Evolutionary conservation across 2,329 filamentous ascomycete genomes (phyloP).

Genomic region (Botrytis porri): DNA sequence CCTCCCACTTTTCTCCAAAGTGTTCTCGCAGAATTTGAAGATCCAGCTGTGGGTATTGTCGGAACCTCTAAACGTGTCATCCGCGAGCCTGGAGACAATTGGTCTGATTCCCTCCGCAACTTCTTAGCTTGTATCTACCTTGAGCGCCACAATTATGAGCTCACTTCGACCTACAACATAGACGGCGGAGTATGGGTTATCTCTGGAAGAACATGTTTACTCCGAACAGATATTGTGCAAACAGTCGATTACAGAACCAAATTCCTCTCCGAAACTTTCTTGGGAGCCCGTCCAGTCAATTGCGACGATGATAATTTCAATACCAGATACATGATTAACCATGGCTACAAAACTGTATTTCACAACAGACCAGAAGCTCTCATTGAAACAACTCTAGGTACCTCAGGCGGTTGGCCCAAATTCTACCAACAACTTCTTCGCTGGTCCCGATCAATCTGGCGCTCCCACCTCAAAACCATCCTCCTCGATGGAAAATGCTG

Average conservation of each 20-base stretch:
- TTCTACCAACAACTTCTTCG: constrained; percentile 53
- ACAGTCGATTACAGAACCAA: constrained; percentile 42
- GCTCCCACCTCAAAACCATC: constrained; percentile 53
- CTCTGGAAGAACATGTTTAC: constrained; percentile 53
- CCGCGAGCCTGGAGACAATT: constrained; percentile 37
- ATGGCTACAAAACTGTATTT: constrained; percentile 53
- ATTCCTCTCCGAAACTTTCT: constrained; percentile 53
- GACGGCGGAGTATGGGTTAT: constrained; percentile 59
- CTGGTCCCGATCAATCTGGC: constrained; percentile 58
- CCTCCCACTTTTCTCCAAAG: constrained; percentile 24
- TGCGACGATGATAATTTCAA: constrained; percentile 62
- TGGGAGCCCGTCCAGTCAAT: constrained; percentile 46
- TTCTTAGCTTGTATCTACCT: constrained; percentile 58
- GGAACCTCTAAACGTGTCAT: constrained; percentile 55
- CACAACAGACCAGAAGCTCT: constrained; percentile 49
- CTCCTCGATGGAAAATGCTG: constrained; percentile 42
- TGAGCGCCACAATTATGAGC: constrained; percentile 61
- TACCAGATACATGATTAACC: constrained; percentile 51
- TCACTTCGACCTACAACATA: constrained; percentile 52
- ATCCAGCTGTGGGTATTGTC: constrained; percentile 48
- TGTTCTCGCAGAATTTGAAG: constrained; percentile 28
- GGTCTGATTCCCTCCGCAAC: constrained; percentile 40
- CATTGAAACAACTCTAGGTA: constrained; percentile 53
- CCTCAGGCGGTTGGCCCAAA: constrained; percentile 40
- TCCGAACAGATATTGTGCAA: constrained; percentile 50